Evolutionary conservation across 495 filamentous ascomycete genomes (phyloP).

Genomic region (Astrothelium subdiscretum): DNA sequence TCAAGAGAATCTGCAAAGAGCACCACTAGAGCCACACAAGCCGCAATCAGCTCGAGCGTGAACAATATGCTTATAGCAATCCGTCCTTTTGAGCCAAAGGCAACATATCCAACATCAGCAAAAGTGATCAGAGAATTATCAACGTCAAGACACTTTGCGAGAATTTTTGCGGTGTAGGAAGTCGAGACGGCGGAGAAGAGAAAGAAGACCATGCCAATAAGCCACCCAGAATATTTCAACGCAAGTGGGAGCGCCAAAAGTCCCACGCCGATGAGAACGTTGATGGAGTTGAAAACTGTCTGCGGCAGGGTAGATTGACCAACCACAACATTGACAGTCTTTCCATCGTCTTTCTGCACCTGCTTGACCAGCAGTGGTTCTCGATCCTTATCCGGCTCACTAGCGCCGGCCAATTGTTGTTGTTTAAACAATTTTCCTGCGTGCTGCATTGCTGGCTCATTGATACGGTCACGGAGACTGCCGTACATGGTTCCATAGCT

Average conservation of each 20-base stretch:
- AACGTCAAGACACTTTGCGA: constrained; percentile 82
- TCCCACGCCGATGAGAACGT: constrained; percentile 87
- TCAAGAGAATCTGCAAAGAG: constrained; percentile 87
- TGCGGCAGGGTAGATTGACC: constrained; percentile 91
- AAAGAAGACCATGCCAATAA: constrained; percentile 70
- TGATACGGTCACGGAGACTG: constrained; percentile 56
- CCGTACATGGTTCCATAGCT: constrained; percentile 72
- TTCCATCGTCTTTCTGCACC: constrained; percentile 76
- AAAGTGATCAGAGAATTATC: constrained; percentile 75
- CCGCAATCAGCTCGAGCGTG: constrained; percentile 74
- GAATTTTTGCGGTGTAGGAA: constrained; percentile 72
- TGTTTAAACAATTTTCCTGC: constrained; percentile 61
- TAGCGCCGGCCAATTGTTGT: constrained; percentile 44
- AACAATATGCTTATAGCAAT: constrained; percentile 76
- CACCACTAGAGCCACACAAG: constrained; percentile 83
- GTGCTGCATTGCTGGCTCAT: constrained; percentile 56
- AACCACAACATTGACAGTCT: constrained; percentile 65
- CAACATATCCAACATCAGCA: constrained; percentile 85
- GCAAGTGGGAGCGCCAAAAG: constrained; percentile 81
- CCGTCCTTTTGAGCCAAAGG: constrained; percentile 75
- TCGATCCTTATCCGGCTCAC: constrained; percentile 48
- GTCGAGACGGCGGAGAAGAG: constrained; percentile 61
- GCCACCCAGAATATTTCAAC: constrained; percentile 82
- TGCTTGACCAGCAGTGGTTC: constrained; percentile 76
- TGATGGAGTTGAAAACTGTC: constrained; percentile 93